Conservation (phyloP, 768 basidiomycete genomes). For the Phylloporus rhodoxanthus region DNA sequence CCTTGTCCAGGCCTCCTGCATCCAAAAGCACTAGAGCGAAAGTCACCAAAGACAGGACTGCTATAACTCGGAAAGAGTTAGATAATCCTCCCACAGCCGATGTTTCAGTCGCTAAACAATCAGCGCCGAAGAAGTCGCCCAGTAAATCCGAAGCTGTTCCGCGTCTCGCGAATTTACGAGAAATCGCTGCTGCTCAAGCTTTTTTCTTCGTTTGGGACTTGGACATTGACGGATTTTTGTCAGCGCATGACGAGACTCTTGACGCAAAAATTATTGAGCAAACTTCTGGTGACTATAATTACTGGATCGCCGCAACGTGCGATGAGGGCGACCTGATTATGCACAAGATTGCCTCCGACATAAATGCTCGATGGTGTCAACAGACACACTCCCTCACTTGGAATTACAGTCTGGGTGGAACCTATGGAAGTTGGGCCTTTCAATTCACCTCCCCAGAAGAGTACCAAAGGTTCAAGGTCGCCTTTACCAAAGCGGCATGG, state of each 20-base stretch:
- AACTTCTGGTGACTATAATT: conserved; percentile 43
- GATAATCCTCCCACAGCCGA: conserved; percentile 3
- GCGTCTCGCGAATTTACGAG: conserved; percentile 15
- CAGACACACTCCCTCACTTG: conserved; percentile 77
- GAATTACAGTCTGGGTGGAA: conserved; percentile 62
- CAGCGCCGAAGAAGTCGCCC: conserved; percentile 12
- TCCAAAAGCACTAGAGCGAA: conserved; percentile 17
- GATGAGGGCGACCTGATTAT: conserved; percentile 47
- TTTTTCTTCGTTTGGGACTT: conserved; percentile 60
- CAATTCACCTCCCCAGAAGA: conserved; percentile 53
- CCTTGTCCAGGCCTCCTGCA: conserved; percentile 19
- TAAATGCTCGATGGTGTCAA: conserved; percentile 66
- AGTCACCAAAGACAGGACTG: conserved; percentile 11
- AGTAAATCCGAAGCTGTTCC: conserved; percentile 17
- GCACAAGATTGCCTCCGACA: conserved; percentile 58
- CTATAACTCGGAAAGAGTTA: conserved; percentile 4
- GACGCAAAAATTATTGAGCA: conserved; percentile 48
- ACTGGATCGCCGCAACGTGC: conserved; percentile 53
- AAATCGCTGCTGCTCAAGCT: conserved; percentile 40
- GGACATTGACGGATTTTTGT: conserved; percentile 41
- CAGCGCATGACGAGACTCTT: conserved; percentile 45
- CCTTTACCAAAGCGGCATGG: conserved; percentile 72
- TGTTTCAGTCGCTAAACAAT: conserved; percentile 7
- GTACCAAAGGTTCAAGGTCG: conserved; percentile 54
- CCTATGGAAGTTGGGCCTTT: conserved; percentile 77